These are phyloP conservation scores for Brettanomyces anomalus DNA, from an alignment of 805 yeast genomes.

Conservation along the genomic window DNA sequence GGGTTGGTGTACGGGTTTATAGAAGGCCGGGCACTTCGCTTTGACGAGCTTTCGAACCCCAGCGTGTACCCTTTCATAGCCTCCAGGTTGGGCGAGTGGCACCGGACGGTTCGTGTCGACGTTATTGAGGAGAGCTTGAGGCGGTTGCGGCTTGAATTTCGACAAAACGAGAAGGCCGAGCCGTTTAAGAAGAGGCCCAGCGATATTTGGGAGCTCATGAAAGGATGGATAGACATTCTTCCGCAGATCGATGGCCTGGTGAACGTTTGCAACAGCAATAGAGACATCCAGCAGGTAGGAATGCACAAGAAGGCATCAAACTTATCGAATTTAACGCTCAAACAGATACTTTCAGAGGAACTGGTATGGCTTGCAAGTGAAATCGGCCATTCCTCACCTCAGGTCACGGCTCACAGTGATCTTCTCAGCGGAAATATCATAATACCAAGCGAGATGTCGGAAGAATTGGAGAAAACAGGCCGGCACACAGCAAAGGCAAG, in stretches of 20 bases:
- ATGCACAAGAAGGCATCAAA: background rate
- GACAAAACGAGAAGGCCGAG: slow-evolving; percentile 12
- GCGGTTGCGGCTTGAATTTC: slow-evolving; percentile 25
- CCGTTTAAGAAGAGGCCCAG: slow-evolving; percentile 11
- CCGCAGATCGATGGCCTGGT: slow-evolving; percentile 40
- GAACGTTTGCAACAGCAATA: slow-evolving; percentile 28
- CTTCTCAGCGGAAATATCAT: slow-evolving; percentile 67
- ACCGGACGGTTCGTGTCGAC: slow-evolving; percentile 35
- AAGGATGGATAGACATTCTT: slow-evolving; percentile 53
- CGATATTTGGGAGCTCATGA: slow-evolving; percentile 51
- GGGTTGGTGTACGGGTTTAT: slow-evolving; percentile 67
- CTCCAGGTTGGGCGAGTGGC: slow-evolving; percentile 65
- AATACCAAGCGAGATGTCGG: slow-evolving; percentile 35
- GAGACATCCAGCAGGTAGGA: slow-evolving; percentile 12
- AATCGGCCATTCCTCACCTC: slow-evolving; percentile 37
- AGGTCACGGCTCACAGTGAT: slow-evolving; percentile 64
- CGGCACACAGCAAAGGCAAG: slow-evolving; percentile 14
- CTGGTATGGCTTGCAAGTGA: slow-evolving; percentile 42
- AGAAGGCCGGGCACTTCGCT: slow-evolving; percentile 52
- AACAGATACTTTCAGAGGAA: slow-evolving; percentile 38
- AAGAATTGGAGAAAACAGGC: slow-evolving; percentile 6
- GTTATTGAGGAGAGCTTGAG: slow-evolving; percentile 39
- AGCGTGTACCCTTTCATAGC: slow-evolving; percentile 50
- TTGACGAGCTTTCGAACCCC: slow-evolving; percentile 42
- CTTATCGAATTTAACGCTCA: slow-evolving; percentile 6